These are phyloP conservation scores for Dalbergia cochinchinensis DNA, from an alignment of 306 rosid genomes.

Conservation along the genomic window DNA sequence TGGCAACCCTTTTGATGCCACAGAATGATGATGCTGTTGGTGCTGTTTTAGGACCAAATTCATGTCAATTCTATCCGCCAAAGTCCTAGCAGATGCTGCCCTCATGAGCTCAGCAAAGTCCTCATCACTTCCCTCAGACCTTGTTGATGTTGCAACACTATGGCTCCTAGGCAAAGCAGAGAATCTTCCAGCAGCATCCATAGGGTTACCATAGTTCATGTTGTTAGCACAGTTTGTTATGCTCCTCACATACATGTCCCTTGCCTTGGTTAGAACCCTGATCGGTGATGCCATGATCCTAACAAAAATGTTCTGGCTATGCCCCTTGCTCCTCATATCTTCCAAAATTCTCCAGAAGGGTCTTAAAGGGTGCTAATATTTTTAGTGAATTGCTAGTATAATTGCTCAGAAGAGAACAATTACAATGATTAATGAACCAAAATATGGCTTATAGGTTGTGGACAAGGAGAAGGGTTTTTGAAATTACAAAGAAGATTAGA, in stretches of 20 bases:
- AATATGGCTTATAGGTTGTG: neutral
- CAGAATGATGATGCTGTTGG: neutral
- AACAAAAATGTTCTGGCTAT: slow-evolving; percentile 50
- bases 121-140: slow-evolving; percentile 49
- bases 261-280: slow-evolving; percentile 59
- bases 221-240: slow-evolving; percentile 55
- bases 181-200: slow-evolving; percentile 47
- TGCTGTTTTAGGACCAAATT: slow-evolving; percentile 52
- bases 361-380: neutral
- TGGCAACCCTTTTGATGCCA: slow-evolving; percentile 49
- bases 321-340: slow-evolving; percentile 42
- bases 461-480: neutral
- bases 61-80: slow-evolving; percentile 55
- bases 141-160: slow-evolving; percentile 54
- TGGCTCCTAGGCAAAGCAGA: slow-evolving; percentile 61
- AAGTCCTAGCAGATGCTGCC: slow-evolving; percentile 75
- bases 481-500: neutral
- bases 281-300: slow-evolving; percentile 62
- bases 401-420: neutral
- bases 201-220: slow-evolving; percentile 42
- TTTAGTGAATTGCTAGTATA: neutral
- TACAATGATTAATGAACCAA: neutral
- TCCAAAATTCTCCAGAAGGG: neutral
- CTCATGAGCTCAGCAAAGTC: slow-evolving; percentile 74
- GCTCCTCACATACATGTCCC: slow-evolving; percentile 70